Evolutionary conservation across 2,329 filamentous ascomycete genomes (phyloP), one percentile per base, ranked within the genome.

Genomic region (Talaromyces sp.): DNA sequence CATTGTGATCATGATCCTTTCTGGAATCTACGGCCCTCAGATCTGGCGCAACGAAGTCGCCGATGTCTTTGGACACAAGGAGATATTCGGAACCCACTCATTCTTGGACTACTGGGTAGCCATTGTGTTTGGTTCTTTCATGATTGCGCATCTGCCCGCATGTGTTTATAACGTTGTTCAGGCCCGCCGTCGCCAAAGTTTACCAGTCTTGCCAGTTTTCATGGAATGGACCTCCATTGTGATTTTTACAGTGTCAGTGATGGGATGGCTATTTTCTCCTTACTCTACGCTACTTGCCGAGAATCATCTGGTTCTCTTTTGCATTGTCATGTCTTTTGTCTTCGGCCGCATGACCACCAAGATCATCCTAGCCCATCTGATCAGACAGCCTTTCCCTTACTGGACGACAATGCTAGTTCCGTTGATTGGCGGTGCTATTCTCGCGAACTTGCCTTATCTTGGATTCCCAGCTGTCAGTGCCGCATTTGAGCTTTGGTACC

Each of bases 341-440:
- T 97, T 99, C 73, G 94, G 94, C 36, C 88, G 94, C 65, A 91
- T 99, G 87, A 97, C 94, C 0, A 99, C 94, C 39, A 99, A 97
- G 80, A 97, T 97, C 75, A 99, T 99, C 70, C 85, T 99, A 17
- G 93, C 94, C 2, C 94, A 99, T 74, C 80, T 99, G 53, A 94
- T 94, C 1, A 85, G 85, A 62, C 94, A 97, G 73, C 89, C 93
- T 3, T 99, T 97, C 76, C 94, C 94, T 1, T 95, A 89, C 81
- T 97, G 92, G 91, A 97, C 94, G 10, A 83, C 94, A 51, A 89
- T 97, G 83, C 81, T 97, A 37, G 85, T 84, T 35, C 94, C 94
- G 7, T 85, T 99, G 39, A 82, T 97, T 50, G 89, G 89, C 53
- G 94, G 94, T 55, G 92, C 91, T 6, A 68, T 93, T 1, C 77